Base-by-base conservation (phyloP, 2,329 filamentous ascomycete genomes). In the Hymenoscyphus scutula region DNA sequence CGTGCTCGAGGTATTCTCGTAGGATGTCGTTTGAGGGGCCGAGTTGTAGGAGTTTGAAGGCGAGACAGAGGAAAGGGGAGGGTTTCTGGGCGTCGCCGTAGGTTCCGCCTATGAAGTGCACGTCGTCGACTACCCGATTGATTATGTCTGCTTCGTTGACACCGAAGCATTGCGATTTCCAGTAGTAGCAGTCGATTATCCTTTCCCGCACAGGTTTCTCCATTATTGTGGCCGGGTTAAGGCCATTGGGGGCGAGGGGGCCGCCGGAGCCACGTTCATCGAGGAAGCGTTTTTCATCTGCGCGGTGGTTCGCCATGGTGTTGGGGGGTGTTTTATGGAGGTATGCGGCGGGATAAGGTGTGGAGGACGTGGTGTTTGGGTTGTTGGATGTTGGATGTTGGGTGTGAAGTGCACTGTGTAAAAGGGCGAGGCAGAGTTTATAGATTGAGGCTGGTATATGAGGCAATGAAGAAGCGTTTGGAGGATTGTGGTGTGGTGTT, bases 111-210 rank as follows among this genome's bases (percentile, higher is more conserved):
- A 99, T 84, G 76, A 89, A 95, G 56, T 80, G 83, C 55, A 99
- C 84, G 76, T 88, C 83, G 70, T 94, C 89, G 29, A 92, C 90
- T 0, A 96, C 93, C 67, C 95, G 91, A 78, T 97, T 91, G 71
- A 97, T 89, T 5, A 99, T 81, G 76, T 88, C 85, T 59, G 86
- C 85, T 74, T 89, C 87, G 79, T 98, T 99, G 68, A 99, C 83
- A 51, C 90, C 95, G 77, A 98, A 99, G 76, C 95, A 97, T 79
- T 97, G 93, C 78, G 98, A 95, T 77, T 97, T 97, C 90, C 92
- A 99, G 80, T 97, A 99, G 79, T 97, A 96, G 59, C 88, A 91
- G 74, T 97, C 92, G 69, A 93, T 87, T 76, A 99, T 97, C 74
- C 95, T 92, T 78, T 99, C 95, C 74, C 91, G 90, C 68, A 97